Evolutionary conservation across 306 rosid species (phyloP).

Genomic region (Acacia confusa): DNA sequence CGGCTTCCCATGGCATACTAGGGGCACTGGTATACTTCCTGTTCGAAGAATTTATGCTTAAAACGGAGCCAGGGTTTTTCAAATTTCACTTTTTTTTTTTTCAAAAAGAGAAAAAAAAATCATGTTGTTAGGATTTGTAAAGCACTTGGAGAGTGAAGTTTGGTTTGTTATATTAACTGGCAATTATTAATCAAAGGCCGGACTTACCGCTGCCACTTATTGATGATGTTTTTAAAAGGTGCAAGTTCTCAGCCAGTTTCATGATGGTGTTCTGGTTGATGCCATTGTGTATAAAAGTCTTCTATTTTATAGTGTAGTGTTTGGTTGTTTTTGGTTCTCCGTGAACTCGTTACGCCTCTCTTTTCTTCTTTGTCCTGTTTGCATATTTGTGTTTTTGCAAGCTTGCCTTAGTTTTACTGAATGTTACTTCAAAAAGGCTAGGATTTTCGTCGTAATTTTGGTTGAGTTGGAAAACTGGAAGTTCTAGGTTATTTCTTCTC

Average conservation of each 20-base stretch:
- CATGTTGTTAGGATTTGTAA: background rate
- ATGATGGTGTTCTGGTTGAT: too few species aligned
- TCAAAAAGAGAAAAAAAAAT: background rate
- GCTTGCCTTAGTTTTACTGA: too few species aligned
- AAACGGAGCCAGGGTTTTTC: background rate
- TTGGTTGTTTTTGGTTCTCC: too few species aligned
- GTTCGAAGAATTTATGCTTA: background rate
- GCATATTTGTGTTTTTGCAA: too few species aligned
- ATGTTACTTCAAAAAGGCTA: too few species aligned
- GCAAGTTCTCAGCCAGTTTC: constrained; percentile 39
- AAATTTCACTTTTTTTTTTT: background rate
- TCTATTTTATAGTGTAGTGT: too few species aligned
- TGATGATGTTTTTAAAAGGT: constrained; percentile 64
- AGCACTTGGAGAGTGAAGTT: background rate
- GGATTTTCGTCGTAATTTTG: too few species aligned
- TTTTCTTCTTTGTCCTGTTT: too few species aligned
- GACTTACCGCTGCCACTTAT: constrained; percentile 73
- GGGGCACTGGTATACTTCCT: constrained; percentile 55
- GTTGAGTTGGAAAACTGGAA: too few species aligned
- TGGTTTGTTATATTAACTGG: constrained; percentile 34
- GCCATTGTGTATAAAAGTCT: too few species aligned
- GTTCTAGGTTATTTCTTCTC: too few species aligned
- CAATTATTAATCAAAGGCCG: constrained; percentile 88
- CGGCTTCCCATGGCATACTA: constrained; percentile 44
- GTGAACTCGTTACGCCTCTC: too few species aligned